These are phyloP conservation scores for Rhazya stricta DNA, from an alignment of 257 asterid species.

Conservation along the genomic window DNA sequence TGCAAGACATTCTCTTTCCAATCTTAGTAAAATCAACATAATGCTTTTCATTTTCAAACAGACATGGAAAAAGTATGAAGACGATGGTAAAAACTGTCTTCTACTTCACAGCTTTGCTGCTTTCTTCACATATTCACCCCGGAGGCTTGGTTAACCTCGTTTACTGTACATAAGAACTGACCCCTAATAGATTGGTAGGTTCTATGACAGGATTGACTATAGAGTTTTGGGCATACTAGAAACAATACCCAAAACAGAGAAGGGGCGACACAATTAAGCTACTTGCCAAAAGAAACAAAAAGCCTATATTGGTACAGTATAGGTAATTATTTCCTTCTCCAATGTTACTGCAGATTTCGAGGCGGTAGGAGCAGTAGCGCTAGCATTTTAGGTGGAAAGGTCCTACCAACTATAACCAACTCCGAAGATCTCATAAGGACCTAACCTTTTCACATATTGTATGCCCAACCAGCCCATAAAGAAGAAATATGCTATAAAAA, in stretches of 20 bases:
- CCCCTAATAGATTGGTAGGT: slow-evolving; percentile 1
- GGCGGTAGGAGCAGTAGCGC: slow-evolving; percentile 12
- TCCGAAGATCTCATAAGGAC: slow-evolving; percentile 41
- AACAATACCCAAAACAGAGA: not conserved
- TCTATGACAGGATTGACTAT: not conserved
- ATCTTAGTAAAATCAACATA: not conserved
- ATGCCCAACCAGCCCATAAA: slow-evolving; percentile 77
- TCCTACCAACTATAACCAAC: slow-evolving; percentile 27
- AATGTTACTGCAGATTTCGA: slow-evolving; percentile 1
- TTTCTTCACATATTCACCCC: not conserved
- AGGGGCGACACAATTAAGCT: not conserved
- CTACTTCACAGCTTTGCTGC: not conserved
- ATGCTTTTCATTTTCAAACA: not conserved
- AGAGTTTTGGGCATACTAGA: not conserved
- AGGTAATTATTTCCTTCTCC: slow-evolving; percentile 27
- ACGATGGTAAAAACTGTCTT: not conserved
- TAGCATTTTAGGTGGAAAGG: slow-evolving; percentile 31
- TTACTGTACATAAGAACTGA: slow-evolving; percentile 8
- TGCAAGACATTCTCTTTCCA: not conserved
- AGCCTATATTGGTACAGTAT: slow-evolving; percentile 25
- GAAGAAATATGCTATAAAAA: slow-evolving; percentile 61
- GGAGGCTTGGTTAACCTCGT: not conserved
- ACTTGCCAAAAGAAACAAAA: not conserved
- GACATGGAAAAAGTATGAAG: not conserved
- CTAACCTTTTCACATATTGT: slow-evolving; percentile 57